Evolutionary conservation across 176 grass and related monocot species (phyloP), one percentile per base, ranked within the genome.

Genomic region (Aegilops bicornis): DNA sequence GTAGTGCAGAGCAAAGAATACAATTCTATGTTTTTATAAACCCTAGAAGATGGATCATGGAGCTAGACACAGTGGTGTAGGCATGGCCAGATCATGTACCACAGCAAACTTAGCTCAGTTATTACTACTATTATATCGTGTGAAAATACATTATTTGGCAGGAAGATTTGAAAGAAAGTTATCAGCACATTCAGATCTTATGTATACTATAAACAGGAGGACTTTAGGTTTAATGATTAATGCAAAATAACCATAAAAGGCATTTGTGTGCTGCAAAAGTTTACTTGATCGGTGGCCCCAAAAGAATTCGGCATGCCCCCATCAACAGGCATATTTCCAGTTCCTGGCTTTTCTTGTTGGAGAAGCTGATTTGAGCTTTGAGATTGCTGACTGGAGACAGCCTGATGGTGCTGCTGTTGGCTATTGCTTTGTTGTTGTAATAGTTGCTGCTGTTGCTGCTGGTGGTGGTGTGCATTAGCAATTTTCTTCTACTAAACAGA

Each of bases 401-500:
- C 84, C 66, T 92, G 92, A 88, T 92, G 89, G 67, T 89, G 92
- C 73, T 88, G 91, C 39, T 85, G 83, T 71, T 94, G 87, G 67
- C 82, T 91, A 69, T 56, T 91, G 70, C 47, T 82, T 73, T 95
- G 89, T 36, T 93, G 90, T 58, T 92, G 90, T 75, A 87, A 39
- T 73, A 87, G 47, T 31, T 91, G 91, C 7, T 92, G 90, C 27
- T 89, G 87, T 2, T 88, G 86, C 47, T 87, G 87, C 15, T 91
- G 90, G 15, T 90, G 91, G 8, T 84, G 85, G 7, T 93, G 91
- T 80, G 47, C 82, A 54, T 84, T 91, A 88, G 94, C 91, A 93
- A 95, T 43, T 91, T 91, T 93, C 91, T 91, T 95, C 94, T 95
- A 91, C 91, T 91, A 89, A 68, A 91, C 84, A 91, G 87, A 93